These are phyloP conservation scores for Hanseniaspora clermontiae DNA, from an alignment of 805 yeast genomes.

Conservation along the genomic window DNA sequence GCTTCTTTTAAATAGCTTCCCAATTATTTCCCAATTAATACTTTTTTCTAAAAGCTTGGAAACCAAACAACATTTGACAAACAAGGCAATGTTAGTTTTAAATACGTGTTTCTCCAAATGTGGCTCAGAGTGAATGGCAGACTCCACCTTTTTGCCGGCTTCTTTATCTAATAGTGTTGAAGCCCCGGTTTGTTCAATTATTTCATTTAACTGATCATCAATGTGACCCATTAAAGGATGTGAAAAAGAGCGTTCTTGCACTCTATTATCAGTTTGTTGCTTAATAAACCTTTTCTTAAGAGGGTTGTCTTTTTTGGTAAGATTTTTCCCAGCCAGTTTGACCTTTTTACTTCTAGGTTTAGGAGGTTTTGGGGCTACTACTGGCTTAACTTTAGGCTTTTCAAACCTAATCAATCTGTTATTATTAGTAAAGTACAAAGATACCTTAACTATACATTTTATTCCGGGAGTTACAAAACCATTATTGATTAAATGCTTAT, in stretches of 20 bases:
- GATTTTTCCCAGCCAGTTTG: neutral
- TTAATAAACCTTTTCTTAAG: neutral
- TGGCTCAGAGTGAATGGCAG: neutral
- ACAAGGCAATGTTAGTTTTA: conserved; percentile 35
- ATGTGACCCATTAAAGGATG: neutral
- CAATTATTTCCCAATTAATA: conserved; percentile 55
- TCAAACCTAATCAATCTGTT: conserved; percentile 8
- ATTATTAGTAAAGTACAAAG: neutral
- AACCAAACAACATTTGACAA: conserved; percentile 55
- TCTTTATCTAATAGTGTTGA: neutral
- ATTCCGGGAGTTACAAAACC: neutral
- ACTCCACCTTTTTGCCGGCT: neutral
- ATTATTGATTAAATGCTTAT: conserved; percentile 16
- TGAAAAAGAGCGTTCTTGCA: neutral
- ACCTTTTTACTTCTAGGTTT: neutral
- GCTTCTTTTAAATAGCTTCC: conserved; percentile 33
- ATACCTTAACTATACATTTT: neutral
- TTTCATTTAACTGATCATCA: neutral
- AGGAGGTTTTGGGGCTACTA: neutral
- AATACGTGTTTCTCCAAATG: conserved; percentile 3
- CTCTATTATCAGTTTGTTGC: neutral
- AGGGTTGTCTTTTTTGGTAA: neutral
- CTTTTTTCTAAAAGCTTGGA: conserved; percentile 48
- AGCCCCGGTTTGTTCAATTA: neutral
- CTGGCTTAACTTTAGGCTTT: conserved; percentile 14